Conservation (phyloP, 2,329 filamentous ascomycete species). For the Cordyceps cateniannulata region DNA sequence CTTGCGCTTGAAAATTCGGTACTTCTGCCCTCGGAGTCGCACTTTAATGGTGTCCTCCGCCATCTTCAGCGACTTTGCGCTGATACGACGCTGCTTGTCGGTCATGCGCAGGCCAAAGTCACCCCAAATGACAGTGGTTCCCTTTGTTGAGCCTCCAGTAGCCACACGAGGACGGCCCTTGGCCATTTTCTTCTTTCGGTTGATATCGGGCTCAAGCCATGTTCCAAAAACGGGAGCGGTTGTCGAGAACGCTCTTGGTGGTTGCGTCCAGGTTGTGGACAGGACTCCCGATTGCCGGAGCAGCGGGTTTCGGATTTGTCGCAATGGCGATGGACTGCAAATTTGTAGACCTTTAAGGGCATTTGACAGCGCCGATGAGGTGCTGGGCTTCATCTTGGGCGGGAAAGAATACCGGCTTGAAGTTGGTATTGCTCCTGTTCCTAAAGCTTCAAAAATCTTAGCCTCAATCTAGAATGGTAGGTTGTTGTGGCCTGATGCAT, state of each 20-base stretch:
- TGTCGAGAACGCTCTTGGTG: constrained; percentile 62
- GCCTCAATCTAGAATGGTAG: neutral
- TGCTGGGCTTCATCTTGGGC: constrained; percentile 40
- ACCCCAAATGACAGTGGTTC: constrained; percentile 93
- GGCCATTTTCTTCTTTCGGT: constrained; percentile 79
- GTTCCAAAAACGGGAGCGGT: constrained; percentile 53
- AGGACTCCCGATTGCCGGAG: constrained; percentile 23
- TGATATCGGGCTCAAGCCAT: constrained; percentile 75
- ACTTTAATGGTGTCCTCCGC: constrained; percentile 91
- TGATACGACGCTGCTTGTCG: constrained; percentile 88
- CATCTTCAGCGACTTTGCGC: constrained; percentile 76
- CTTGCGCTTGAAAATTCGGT: constrained; percentile 85
- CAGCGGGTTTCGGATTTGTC: constrained; percentile 29
- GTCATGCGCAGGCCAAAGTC: constrained; percentile 92
- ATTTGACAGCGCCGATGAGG: constrained; percentile 39
- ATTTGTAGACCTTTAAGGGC: constrained; percentile 46
- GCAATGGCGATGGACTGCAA: constrained; percentile 32
- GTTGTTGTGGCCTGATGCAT: constrained; percentile 20
- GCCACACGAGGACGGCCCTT: constrained; percentile 84
- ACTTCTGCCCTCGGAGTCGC: constrained; percentile 83
- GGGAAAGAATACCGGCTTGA: constrained; percentile 16
- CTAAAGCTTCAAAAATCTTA: constrained; percentile 29
- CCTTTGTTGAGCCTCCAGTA: constrained; percentile 84
- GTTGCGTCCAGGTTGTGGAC: constrained; percentile 23
- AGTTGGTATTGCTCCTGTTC: constrained; percentile 12